Conservation (phyloP, 768 basidiomycete genomes). For the Collybiopsis luxurians region DNA sequence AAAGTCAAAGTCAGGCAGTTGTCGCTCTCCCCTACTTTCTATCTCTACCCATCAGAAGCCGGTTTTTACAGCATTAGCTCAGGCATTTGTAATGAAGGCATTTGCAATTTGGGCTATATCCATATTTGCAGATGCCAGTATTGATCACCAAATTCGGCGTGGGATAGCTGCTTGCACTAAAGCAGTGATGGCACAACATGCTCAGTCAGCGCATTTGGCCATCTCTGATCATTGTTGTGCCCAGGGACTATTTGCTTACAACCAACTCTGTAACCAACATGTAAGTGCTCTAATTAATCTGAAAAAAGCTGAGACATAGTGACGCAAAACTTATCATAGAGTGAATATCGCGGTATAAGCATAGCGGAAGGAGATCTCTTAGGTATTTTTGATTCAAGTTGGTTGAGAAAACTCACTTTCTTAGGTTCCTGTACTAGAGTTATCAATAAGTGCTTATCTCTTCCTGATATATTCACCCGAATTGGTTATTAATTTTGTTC, state of each 20-base stretch:
- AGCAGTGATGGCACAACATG: conserved; percentile 12
- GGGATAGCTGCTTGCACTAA: conserved; percentile 21
- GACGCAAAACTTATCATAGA: not conserved
- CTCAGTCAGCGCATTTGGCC: conserved; percentile 12
- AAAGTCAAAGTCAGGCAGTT: too few relatives aligned
- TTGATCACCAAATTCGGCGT: conserved; percentile 15
- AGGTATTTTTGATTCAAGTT: too few relatives aligned
- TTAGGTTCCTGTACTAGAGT: too few relatives aligned
- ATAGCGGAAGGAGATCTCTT: conserved; percentile 39
- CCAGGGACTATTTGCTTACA: conserved; percentile 37
- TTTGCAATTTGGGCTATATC: conserved; percentile 22
- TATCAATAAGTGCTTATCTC: conserved; percentile 3
- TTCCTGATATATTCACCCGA: not conserved
- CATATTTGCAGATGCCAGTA: conserved; percentile 22
- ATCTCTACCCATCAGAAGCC: too few relatives aligned
- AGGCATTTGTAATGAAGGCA: too few relatives aligned
- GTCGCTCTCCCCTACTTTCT: too few relatives aligned
- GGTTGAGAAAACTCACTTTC: too few relatives aligned
- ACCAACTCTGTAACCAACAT: conserved; percentile 29
- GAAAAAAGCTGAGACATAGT: not conserved
- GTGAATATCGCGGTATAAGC: conserved; percentile 26
- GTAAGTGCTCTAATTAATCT: conserved; percentile 24
- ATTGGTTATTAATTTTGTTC: not conserved
- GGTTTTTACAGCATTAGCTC: too few relatives aligned
- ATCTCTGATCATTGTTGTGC: conserved; percentile 40